Conservation (phyloP, 1,139 yeast species). For the Protomyces arabidopsidicola region DNA sequence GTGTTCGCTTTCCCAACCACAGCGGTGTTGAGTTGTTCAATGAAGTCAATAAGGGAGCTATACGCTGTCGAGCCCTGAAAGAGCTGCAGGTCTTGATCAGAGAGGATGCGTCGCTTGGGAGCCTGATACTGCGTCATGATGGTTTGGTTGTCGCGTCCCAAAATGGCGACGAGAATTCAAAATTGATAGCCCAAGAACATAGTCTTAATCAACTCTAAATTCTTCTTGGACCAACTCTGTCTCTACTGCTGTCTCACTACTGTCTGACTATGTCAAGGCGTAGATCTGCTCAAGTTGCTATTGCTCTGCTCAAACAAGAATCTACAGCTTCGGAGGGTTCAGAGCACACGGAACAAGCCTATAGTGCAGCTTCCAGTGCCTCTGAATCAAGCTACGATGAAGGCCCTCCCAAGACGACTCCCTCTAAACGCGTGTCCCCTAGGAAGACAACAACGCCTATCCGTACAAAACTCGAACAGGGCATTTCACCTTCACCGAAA, state of each 20-base stretch:
- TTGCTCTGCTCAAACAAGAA: background rate
- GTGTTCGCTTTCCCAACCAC: constrained; percentile 55
- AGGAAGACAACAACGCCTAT: background rate
- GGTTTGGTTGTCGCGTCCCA: background rate
- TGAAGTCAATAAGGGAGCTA: constrained; percentile 51
- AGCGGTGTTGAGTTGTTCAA: constrained; percentile 56
- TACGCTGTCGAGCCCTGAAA: constrained; percentile 60
- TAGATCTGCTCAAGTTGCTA: background rate
- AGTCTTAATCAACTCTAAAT: too few relatives aligned
- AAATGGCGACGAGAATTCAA: background rate
- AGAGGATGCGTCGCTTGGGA: constrained; percentile 47
- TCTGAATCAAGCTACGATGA: background rate
- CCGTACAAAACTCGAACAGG: background rate
- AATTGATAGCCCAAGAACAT: background rate
- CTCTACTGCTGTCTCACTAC: background rate
- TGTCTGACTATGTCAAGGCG: background rate
- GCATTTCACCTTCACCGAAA: background rate
- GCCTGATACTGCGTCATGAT: background rate
- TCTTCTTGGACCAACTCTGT: too few relatives aligned
- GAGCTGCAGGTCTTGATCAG: constrained; percentile 55
- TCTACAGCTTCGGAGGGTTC: background rate
- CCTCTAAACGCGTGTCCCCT: background rate
- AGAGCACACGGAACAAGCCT: background rate
- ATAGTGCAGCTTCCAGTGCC: background rate
- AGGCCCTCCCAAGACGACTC: background rate